phyloP scores from a whole-genome alignment of 2,329 filamentous ascomycete genomes.

The Pseudocercospora fijiensis region DNA sequence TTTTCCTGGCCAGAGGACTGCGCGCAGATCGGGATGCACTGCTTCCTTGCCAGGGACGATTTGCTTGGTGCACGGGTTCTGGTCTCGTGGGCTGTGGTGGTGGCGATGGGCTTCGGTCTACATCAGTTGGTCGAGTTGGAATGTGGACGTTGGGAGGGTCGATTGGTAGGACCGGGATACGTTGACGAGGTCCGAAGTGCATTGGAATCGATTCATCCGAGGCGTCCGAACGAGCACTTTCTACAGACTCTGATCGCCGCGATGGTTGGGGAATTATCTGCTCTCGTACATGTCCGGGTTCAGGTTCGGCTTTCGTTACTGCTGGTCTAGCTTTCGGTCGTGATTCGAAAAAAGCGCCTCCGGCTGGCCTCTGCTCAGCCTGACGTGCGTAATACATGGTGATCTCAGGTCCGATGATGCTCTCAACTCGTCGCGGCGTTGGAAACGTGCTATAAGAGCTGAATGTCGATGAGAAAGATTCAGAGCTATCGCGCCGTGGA shows the following conservation, averaged over 20 bases:
- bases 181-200: slow-evolving; percentile 20
- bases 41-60: slow-evolving; percentile 13
- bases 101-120: not conserved
- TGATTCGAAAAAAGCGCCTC: slow-evolving; percentile 47
- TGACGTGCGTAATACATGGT: slow-evolving; percentile 72
- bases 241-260: slow-evolving; percentile 14
- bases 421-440: slow-evolving; percentile 68
- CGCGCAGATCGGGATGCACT: slow-evolving; percentile 38
- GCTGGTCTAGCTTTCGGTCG: slow-evolving; percentile 1
- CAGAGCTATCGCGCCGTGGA: slow-evolving; percentile 31
- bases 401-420: slow-evolving; percentile 73
- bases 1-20: slow-evolving; percentile 49
- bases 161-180: not conserved
- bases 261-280: slow-evolving; percentile 7
- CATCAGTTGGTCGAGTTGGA: slow-evolving; percentile 14
- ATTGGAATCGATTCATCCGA: slow-evolving; percentile 22
- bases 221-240: slow-evolving; percentile 16
- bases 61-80: slow-evolving; percentile 10
- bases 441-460: slow-evolving; percentile 60
- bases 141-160: slow-evolving; percentile 8
- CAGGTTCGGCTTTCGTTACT: not conserved
- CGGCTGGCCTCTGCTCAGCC: slow-evolving; percentile 45
- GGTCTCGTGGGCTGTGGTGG: slow-evolving; percentile 8
- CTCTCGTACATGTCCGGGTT: not conserved
- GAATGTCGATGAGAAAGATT: slow-evolving; percentile 65